Evolutionary conservation across 2,329 filamentous ascomycete species (phyloP).

Genomic region (Stemphylium lycopersici): DNA sequence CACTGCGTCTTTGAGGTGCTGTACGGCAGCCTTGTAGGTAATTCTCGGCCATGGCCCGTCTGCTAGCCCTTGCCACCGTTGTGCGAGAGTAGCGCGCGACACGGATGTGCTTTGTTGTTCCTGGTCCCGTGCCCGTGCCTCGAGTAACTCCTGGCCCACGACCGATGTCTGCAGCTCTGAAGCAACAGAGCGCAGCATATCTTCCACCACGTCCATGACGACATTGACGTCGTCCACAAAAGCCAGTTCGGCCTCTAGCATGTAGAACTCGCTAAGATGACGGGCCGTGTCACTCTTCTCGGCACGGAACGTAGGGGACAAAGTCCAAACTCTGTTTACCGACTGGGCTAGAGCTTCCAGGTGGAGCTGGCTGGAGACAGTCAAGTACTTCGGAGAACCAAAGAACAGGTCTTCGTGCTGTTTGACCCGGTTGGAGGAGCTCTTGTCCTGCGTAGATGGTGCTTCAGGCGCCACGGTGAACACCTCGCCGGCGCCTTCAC

Average conservation of each 20-base stretch:
- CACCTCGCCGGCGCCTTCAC: constrained; percentile 93
- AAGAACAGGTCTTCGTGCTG: constrained; percentile 68
- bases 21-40: constrained; percentile 80
- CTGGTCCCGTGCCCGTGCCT: constrained; percentile 51
- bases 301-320: constrained; percentile 92
- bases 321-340: constrained; percentile 87
- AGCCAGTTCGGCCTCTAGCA: constrained; percentile 91
- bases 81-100: constrained; percentile 60
- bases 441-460: constrained; percentile 22
- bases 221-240: constrained; percentile 73
- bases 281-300: constrained; percentile 84
- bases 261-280: constrained; percentile 97
- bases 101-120: constrained; percentile 44
- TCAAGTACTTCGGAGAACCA: constrained; percentile 86
- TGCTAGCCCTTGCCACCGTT: constrained; percentile 74
- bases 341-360: constrained; percentile 90
- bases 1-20: constrained; percentile 66
- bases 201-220: constrained; percentile 81
- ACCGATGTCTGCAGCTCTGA: constrained; percentile 56
- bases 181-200: constrained; percentile 70
- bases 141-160: constrained; percentile 63
- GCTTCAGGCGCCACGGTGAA: constrained; percentile 67
- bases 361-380: constrained; percentile 92
- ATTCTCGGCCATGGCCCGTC: constrained; percentile 83
- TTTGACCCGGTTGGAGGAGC: constrained; percentile 32